Percentiles rank a stretch among this genome's conserved stretches.
Evolutionary conservation across 2,329 filamentous ascomycete genomes (phyloP).

Genomic region (Beauveria asiatica): DNA sequence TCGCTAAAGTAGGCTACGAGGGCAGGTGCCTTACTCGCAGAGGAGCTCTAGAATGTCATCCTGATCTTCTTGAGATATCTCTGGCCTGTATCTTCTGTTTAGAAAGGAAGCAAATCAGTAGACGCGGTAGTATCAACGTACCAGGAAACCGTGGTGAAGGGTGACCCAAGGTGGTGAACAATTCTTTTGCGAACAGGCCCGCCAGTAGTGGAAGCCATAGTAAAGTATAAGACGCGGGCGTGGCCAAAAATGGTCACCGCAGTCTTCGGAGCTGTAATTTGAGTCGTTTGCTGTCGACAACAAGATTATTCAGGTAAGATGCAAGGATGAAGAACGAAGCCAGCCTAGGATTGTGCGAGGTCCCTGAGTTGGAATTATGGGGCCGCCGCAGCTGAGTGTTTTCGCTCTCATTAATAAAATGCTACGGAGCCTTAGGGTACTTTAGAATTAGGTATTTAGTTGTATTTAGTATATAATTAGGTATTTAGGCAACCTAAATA

Average conservation of each 20-base stretch:
- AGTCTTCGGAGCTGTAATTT: background rate
- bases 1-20: background rate
- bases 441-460: no score
- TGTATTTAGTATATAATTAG: no score
- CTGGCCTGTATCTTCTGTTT: constrained; percentile 41
- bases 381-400: no score
- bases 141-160: constrained; percentile 54
- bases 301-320: background rate
- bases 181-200: constrained; percentile 41
- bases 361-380: no score
- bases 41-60: constrained; percentile 58
- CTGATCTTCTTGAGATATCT: constrained; percentile 48
- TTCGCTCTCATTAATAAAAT: no score
- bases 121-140: constrained; percentile 24
- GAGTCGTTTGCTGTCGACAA: no score
- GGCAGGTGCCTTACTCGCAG: constrained; percentile 45
- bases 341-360: no score
- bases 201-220: constrained; percentile 20
- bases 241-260: background rate
- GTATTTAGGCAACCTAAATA: no score
- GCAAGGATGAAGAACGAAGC: no score
- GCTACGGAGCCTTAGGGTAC: no score
- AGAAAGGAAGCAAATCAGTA: background rate
- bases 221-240: background rate
- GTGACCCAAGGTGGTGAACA: constrained; percentile 57